Conservation (phyloP, 78 protist genomes). For the Parvularia atlantis region DNA sequence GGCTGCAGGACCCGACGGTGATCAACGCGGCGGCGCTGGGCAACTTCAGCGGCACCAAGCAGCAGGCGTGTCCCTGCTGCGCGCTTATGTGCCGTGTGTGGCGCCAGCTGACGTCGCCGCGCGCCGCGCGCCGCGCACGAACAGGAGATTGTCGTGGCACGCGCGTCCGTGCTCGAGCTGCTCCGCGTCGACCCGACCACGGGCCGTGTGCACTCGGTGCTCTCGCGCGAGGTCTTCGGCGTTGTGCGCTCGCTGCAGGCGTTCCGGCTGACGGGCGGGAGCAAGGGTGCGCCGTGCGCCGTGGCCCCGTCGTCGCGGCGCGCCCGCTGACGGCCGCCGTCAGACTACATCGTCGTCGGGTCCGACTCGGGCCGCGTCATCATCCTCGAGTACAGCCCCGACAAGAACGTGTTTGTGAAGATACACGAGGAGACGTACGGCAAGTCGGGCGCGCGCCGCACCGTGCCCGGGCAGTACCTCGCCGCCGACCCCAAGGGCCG, state of each 20-base stretch:
- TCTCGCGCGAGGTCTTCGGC: conserved; percentile 39
- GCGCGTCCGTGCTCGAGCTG: conserved; percentile 52
- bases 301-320: too few species aligned
- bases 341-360: conserved; percentile 88
- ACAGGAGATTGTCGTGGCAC: conserved; percentile 46
- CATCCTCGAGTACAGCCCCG: conserved; percentile 69
- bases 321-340: neutral
- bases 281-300: too few species aligned
- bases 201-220: conserved; percentile 28
- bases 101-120: neutral
- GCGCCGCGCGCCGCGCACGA: neutral
- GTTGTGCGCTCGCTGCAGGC: conserved; percentile 30
- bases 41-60: conserved; percentile 35
- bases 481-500: conserved; percentile 95
- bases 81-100: too few species aligned
- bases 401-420: conserved; percentile 34
- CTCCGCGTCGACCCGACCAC: conserved; percentile 22
- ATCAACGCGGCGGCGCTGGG: conserved; percentile 40
- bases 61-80: neutral
- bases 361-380: conserved; percentile 81
- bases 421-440: conserved; percentile 91
- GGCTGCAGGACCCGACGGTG: conserved; percentile 45
- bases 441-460: conserved; percentile 86
- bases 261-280: conserved; percentile 37
- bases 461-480: conserved; percentile 92